Conservation (phyloP, 176 grass and related monocot genomes). For the Musa beccarii region DNA sequence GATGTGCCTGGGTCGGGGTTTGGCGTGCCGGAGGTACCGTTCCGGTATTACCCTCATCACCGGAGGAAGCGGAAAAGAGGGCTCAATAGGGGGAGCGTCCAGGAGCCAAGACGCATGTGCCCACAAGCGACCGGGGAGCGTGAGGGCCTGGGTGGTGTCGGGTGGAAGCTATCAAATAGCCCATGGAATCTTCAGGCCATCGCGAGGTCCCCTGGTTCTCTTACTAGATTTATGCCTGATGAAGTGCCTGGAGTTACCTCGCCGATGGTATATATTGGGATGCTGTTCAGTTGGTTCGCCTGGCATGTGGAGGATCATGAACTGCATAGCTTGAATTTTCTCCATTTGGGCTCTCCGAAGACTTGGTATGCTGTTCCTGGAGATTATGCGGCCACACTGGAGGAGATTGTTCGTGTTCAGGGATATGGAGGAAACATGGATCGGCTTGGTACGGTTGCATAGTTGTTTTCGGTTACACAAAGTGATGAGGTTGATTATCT, state of each 20-base stretch:
- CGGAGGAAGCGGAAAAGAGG: constrained; percentile 32
- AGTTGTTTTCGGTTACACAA: not conserved
- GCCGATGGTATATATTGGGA: constrained; percentile 97
- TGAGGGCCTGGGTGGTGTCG: constrained; percentile 21
- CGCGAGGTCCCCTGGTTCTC: constrained; percentile 60
- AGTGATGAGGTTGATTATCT: not conserved
- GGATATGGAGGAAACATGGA: constrained; percentile 81
- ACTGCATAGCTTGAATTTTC: constrained; percentile 86
- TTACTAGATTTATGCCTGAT: constrained; percentile 93
- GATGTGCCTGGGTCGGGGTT: constrained; percentile 93
- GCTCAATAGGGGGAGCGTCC: not conserved
- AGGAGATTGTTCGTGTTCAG: constrained; percentile 66
- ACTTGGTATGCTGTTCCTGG: constrained; percentile 81
- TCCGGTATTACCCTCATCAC: not conserved
- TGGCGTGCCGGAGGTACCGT: constrained; percentile 23
- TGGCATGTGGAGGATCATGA: constrained; percentile 99
- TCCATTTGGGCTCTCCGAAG: constrained; percentile 73
- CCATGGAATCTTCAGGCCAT: constrained; percentile 94
- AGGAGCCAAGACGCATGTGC: constrained; percentile 7
- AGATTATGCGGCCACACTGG: constrained; percentile 47
- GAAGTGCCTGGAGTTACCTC: constrained; percentile 88
- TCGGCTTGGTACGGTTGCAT: constrained; percentile 40
- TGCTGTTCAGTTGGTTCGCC: constrained; percentile 96
- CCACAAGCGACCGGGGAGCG: not conserved
- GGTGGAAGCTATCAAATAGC: constrained; percentile 74